Conservation (phyloP, 1,284 basidiomycete species). For the Athelia psychrophila region DNA sequence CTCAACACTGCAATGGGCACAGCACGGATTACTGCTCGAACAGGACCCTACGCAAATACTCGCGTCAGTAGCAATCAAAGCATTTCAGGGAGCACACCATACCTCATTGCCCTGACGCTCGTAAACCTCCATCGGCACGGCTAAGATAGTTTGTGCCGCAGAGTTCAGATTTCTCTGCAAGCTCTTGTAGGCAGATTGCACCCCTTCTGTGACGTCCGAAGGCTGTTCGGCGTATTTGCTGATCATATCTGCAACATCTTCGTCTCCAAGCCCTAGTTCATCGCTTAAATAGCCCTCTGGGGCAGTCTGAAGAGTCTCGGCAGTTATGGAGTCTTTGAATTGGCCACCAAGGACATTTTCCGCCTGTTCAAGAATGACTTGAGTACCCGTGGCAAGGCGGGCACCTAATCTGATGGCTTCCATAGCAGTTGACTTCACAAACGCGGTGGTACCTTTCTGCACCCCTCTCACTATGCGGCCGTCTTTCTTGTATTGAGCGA, state of each 20-base stretch:
- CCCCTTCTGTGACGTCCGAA: constrained; percentile 76
- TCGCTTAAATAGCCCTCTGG: constrained; percentile 24
- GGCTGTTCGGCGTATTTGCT: constrained; percentile 94
- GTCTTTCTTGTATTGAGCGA: constrained; percentile 97
- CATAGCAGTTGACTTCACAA: constrained; percentile 90
- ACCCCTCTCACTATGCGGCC: constrained; percentile 90
- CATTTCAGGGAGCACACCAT: constrained; percentile 16
- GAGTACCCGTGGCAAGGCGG: constrained; percentile 92
- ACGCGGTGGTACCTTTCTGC: constrained; percentile 91
- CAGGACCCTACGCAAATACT: constrained; percentile 64
- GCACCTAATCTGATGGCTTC: constrained; percentile 97
- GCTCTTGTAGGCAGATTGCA: constrained; percentile 89
- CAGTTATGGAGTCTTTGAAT: constrained; percentile 61
- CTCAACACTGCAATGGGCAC: constrained; percentile 96
- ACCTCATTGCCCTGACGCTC: constrained; percentile 89
- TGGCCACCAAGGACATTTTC: constrained; percentile 89
- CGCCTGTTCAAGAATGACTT: constrained; percentile 94
- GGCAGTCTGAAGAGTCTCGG: constrained; percentile 58
- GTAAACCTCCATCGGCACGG: constrained; percentile 99
- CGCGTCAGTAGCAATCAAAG: background rate
- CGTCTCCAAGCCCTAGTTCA: constrained; percentile 35
- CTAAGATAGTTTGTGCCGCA: constrained; percentile 97
- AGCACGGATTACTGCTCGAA: constrained; percentile 90
- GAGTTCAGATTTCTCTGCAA: constrained; percentile 83
- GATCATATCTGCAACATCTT: constrained; percentile 52